Conservation (phyloP, 192 early-diverging fungal species). For the Coemansia sp. region DNA sequence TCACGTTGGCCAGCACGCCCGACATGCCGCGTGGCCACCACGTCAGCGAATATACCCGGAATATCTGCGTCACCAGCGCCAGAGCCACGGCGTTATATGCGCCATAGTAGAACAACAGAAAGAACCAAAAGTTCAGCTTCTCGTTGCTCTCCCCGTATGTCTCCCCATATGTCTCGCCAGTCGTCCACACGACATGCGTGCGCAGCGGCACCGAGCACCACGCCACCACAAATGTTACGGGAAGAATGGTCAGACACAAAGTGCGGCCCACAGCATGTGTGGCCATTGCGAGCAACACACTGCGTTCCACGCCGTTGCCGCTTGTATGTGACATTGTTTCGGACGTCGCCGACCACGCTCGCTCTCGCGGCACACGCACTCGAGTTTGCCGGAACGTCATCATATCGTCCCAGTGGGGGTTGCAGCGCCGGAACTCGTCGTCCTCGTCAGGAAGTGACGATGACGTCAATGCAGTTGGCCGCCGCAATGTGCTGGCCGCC, state of each 20-base stretch:
- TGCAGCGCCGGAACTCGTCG: conserved; percentile 28
- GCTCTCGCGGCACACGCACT: neutral
- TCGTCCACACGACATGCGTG: conserved; percentile 29
- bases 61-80: conserved; percentile 72
- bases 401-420: conserved; percentile 63
- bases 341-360: conserved; percentile 53
- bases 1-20: conserved; percentile 61
- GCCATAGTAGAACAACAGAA: conserved; percentile 76
- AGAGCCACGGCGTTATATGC: conserved; percentile 73
- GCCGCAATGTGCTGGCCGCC: conserved; percentile 16
- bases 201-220: conserved; percentile 63
- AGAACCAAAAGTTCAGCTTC: conserved; percentile 76
- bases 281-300: conserved; percentile 52
- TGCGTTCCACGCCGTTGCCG: conserved; percentile 15
- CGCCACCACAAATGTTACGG: conserved; percentile 53
- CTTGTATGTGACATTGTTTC: conserved; percentile 6
- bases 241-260: conserved; percentile 53
- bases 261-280: conserved; percentile 42
- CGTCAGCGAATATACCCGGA: conserved; percentile 74
- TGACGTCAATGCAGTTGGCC: conserved; percentile 31
- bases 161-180: too few species aligned
- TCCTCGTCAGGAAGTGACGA: conserved; percentile 23
- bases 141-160: conserved; percentile 3
- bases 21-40: conserved; percentile 75
- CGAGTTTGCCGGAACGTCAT: conserved; percentile 54